Conservation (phyloP, 805 yeast genomes). For the Wickerhamomyces hampshirensis region DNA sequence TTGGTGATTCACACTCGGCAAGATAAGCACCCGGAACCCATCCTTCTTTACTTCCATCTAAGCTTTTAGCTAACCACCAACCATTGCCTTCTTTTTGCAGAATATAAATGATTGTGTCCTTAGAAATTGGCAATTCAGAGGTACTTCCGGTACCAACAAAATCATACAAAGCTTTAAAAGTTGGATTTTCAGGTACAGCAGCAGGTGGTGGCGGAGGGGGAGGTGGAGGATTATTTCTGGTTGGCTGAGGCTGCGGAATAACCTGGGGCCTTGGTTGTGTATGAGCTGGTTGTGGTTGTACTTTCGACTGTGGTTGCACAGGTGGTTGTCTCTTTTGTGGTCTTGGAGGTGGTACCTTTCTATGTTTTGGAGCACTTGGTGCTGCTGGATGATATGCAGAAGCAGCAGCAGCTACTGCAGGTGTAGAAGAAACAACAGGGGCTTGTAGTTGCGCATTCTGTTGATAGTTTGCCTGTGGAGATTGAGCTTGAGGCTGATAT, state of each 20-base stretch:
- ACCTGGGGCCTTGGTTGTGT: constrained; percentile 35
- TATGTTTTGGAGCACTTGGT: constrained; percentile 20
- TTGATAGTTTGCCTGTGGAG: constrained; percentile 11
- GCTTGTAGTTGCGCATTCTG: constrained; percentile 6
- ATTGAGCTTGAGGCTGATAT: constrained; percentile 6
- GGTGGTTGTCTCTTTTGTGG: constrained; percentile 36
- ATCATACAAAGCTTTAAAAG: constrained; percentile 81
- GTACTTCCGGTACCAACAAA: constrained; percentile 84
- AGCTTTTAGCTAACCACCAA: constrained; percentile 86
- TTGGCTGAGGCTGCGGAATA: constrained; percentile 26
- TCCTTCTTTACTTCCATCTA: constrained; percentile 78
- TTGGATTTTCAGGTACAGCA: constrained; percentile 63
- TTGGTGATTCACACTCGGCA: constrained; percentile 39
- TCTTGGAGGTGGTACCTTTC: constrained; percentile 24
- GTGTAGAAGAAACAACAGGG: neutral
- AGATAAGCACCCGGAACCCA: constrained; percentile 98
- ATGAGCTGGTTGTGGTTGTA: constrained; percentile 60
- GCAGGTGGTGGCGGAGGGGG: constrained; percentile 74
- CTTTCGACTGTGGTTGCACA: constrained; percentile 36
- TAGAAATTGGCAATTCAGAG: constrained; percentile 70
- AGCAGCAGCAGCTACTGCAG: constrained; percentile 31
- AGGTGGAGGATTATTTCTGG: constrained; percentile 54
- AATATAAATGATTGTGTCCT: constrained; percentile 72
- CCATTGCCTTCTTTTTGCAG: constrained; percentile 76
- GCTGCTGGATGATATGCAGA: constrained; percentile 33